phyloP scores from a whole-genome alignment of 805 yeast genomes.

The Metschnikowia cerradonensis region DNA sequence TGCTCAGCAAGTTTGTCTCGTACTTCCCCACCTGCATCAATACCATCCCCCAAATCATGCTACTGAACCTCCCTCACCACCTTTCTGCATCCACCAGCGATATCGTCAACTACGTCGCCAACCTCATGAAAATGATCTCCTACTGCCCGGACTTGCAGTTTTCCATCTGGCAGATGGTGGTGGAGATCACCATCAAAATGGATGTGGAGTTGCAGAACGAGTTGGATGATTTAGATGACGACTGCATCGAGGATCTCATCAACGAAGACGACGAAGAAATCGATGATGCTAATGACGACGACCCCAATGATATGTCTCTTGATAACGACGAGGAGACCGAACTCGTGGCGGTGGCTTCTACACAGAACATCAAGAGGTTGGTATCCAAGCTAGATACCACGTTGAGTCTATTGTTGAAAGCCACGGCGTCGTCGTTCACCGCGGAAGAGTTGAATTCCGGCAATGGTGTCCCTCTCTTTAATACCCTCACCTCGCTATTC shows the following conservation, averaged over 20 bases:
- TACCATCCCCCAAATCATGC: constrained; percentile 55
- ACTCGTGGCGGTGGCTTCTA: constrained; percentile 31
- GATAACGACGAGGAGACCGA: constrained; percentile 19
- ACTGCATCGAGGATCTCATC: constrained; percentile 49
- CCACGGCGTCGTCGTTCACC: constrained; percentile 48
- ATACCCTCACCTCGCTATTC: constrained; percentile 71
- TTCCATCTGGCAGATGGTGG: constrained; percentile 72
- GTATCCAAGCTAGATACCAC: constrained; percentile 71
- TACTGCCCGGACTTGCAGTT: constrained; percentile 76
- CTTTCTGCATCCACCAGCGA: constrained; percentile 49
- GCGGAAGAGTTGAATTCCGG: constrained; percentile 52
- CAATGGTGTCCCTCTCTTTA: constrained; percentile 64
- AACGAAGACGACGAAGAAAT: constrained; percentile 46
- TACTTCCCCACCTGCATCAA: constrained; percentile 80
- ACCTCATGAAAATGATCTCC: constrained; percentile 53
- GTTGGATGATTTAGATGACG: constrained; percentile 77
- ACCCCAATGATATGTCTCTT: constrained; percentile 17
- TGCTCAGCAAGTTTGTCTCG: constrained; percentile 59
- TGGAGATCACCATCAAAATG: constrained; percentile 76
- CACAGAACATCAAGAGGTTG: constrained; percentile 47
- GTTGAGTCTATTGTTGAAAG: constrained; percentile 52
- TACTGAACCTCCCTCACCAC: constrained; percentile 74
- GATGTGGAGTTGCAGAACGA: constrained; percentile 92
- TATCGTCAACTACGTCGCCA: constrained; percentile 60
- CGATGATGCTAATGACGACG: constrained; percentile 21